These are phyloP conservation scores for Gossypium turneri DNA, from an alignment of 345 rosid genomes.

Conservation along the genomic window DNA sequence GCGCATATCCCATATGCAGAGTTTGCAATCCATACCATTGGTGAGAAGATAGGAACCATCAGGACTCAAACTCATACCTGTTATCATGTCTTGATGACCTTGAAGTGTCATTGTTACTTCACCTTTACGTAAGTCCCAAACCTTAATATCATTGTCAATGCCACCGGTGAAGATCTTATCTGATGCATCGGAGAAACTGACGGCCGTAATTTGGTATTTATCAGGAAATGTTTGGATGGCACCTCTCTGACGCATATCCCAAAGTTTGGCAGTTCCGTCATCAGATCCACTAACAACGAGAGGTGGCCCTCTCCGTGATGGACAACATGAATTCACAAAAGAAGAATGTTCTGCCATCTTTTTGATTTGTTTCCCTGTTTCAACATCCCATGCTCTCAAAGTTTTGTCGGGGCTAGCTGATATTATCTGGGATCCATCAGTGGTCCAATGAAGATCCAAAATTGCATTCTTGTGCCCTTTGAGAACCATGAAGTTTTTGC, in stretches of 20 bases:
- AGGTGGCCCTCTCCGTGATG: conserved; percentile 86
- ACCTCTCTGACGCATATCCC: conserved; percentile 98
- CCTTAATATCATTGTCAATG: conserved; percentile 79
- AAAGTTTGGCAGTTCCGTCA: conserved; percentile 95
- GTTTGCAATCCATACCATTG: conserved; percentile 92
- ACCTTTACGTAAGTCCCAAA: conserved; percentile 89
- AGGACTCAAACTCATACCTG: conserved; percentile 89
- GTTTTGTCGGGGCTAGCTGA: conserved; percentile 97
- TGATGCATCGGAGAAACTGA: conserved; percentile 87
- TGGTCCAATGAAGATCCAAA: conserved; percentile 90
- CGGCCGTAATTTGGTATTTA: conserved; percentile 94
- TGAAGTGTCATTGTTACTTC: conserved; percentile 90
- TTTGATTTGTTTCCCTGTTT: conserved; percentile 88
- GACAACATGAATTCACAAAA: conserved; percentile 88
- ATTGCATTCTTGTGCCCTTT: conserved; percentile 96
- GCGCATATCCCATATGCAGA: conserved; percentile 96
- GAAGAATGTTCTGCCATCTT: conserved; percentile 97
- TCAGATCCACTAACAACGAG: conserved; percentile 93
- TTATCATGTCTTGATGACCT: conserved; percentile 94
- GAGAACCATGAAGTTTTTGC: conserved; percentile 92
- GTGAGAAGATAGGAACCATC: conserved; percentile 97
- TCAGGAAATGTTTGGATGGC: conserved; percentile 99
- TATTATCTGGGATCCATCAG: conserved; percentile 83
- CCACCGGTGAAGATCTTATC: conserved; percentile 95
- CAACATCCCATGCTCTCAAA: conserved; percentile 89